Evolutionary conservation across 768 basidiomycete species (phyloP), one percentile per base, ranked within the genome.

Genomic region (Lactarius sanguifluus): DNA sequence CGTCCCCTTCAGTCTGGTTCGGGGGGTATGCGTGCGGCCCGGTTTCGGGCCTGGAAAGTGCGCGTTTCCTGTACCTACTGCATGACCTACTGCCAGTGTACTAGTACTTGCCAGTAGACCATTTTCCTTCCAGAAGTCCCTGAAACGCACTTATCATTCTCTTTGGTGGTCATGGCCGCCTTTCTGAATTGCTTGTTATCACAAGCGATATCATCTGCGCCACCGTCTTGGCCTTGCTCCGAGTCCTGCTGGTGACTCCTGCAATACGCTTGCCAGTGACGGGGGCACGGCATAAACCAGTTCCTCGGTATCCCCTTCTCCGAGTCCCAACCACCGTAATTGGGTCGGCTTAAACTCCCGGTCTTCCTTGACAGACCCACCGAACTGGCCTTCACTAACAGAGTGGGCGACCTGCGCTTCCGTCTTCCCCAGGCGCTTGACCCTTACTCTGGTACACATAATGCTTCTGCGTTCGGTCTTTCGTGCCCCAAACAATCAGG

Each of bases 291-390:
- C 32, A 70, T 75, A 0, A 69, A 69, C 13, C 62, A 70, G 30
- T 82, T 78, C 62, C 72, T 81, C 1, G 81, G 80, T 10, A 78
- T 82, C 8, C 80, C 78, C 0, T 81, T 77, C 43, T 77, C n/a
- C n/a, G n/a, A n/a, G n/a, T n/a, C 79, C 5, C 71, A 75, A 34
- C 76, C 78, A 38, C 78, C 77, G 76, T 59, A 59, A 45, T 38
- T 45, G 34, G 38, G 62, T 45, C n/a, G 34, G 23, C 5, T n/a
- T 36, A 2, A 34, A 32, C 7, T 32, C 38, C 25, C 57, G n/a
- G 25, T 25, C 15, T 4, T 45, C 23, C n/a, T 20, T 41, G 7
- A n/a, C 43, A 15, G n/a, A 52, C 25, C 47, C 43, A 30, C 30
- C 13, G 12, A 28, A 47, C 20, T 9, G 43, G 18, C 20, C 13